phyloP scores from a whole-genome alignment of 371 early-diverging fungal genomes.

The Lichtheimia corymbifera region DNA sequence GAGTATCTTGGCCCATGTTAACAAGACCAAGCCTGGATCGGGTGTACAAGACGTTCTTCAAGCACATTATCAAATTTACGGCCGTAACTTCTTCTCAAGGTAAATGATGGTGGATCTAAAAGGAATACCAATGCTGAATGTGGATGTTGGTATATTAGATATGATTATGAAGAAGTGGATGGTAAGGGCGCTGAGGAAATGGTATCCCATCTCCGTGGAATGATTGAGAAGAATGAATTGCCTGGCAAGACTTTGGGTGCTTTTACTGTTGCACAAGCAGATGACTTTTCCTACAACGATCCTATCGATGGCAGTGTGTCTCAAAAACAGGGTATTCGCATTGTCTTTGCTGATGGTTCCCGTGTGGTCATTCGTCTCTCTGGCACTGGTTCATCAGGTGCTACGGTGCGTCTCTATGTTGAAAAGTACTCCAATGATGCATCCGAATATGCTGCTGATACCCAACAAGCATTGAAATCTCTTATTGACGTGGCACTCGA shows the following conservation, averaged over 20 bases:
- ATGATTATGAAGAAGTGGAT: conserved; percentile 97
- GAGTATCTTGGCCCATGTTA: conserved; percentile 84
- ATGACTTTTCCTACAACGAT: conserved; percentile 93
- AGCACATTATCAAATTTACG: conserved; percentile 81
- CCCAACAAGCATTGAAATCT: conserved; percentile 86
- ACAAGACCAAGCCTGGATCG: conserved; percentile 52
- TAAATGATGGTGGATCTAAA: conserved; percentile 14
- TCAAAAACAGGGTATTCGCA: conserved; percentile 89
- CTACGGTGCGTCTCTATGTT: conserved; percentile 94
- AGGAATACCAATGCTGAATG: background rate
- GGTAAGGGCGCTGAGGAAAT: conserved; percentile 77
- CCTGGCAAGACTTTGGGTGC: conserved; percentile 60
- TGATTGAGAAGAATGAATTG: conserved; percentile 51
- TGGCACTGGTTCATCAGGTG: conserved; percentile 96
- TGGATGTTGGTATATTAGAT: conserved; percentile 33
- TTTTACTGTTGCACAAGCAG: conserved; percentile 72
- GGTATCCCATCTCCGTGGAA: conserved; percentile 68
- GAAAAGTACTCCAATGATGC: conserved; percentile 85
- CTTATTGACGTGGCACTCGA: conserved; percentile 85
- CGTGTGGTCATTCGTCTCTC: conserved; percentile 91
- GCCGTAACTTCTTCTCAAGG: conserved; percentile 96
- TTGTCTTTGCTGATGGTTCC: conserved; percentile 88
- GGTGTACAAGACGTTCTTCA: conserved; percentile 80
- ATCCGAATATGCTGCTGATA: conserved; percentile 61
- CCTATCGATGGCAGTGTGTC: conserved; percentile 90